Conservation (phyloP, 2,329 filamentous ascomycete genomes). For the Harringtonia lauricola region DNA sequence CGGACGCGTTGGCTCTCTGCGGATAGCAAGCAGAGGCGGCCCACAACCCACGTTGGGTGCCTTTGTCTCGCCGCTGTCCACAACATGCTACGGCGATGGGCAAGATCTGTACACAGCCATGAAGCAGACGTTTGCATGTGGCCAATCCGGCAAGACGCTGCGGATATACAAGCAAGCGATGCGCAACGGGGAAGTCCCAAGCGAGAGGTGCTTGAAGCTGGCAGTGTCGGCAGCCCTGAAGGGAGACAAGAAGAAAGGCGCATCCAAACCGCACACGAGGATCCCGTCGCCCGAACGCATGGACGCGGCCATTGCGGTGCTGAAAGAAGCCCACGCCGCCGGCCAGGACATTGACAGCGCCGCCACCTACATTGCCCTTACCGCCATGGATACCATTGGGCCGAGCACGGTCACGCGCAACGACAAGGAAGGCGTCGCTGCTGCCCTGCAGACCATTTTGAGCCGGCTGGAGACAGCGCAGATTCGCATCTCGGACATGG, state of each 20-base stretch:
- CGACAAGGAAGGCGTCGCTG: constrained; percentile 3
- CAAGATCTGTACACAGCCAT: constrained; percentile 26
- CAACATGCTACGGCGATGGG: constrained; percentile 15
- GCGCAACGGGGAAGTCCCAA: constrained; percentile 23
- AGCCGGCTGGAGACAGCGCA: constrained; percentile 12
- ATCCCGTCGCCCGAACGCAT: constrained; percentile 3
- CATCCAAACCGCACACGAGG: not conserved
- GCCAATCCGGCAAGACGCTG: constrained; percentile 21
- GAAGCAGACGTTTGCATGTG: constrained; percentile 24
- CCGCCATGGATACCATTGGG: constrained; percentile 23
- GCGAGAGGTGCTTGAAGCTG: constrained; percentile 31
- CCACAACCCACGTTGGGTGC: not conserved
- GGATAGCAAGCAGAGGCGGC: constrained; percentile 11
- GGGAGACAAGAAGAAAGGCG: constrained; percentile 14
- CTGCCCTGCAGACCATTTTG: constrained; percentile 13
- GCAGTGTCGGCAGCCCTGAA: constrained; percentile 33
- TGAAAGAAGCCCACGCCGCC: constrained; percentile 25
- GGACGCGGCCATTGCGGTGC: constrained; percentile 24
- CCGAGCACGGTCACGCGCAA: constrained; percentile 8
- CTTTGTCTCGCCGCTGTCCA: constrained; percentile 9
- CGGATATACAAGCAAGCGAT: constrained; percentile 27
- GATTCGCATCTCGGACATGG: constrained; percentile 14
- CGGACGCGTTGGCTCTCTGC: constrained; percentile 16
- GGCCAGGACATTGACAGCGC: constrained; percentile 31
- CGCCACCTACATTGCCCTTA: constrained; percentile 26